These are phyloP conservation scores for Hansfordia pulvinata DNA, from an alignment of 2,329 filamentous ascomycete species.

Conservation along the genomic window DNA sequence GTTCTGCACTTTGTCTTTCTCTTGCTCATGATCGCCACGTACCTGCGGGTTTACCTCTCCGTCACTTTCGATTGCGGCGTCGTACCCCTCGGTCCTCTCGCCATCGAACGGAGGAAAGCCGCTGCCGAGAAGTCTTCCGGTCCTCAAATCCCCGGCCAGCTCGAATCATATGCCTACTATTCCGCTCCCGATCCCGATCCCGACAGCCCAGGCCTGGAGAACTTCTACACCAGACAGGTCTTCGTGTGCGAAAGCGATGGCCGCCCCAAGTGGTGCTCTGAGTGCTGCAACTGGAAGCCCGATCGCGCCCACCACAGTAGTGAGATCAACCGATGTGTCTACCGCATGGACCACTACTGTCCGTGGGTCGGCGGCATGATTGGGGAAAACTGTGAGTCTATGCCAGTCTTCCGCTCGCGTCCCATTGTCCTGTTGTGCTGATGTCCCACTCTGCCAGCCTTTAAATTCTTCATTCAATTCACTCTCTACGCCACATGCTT, in stretches of 20 bases:
- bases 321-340: slow-evolving; percentile 67
- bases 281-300: slow-evolving; percentile 76
- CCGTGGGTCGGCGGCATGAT: slow-evolving; percentile 95
- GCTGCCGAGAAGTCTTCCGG: no score
- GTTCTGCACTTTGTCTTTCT: slow-evolving; percentile 62
- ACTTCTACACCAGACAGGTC: slow-evolving; percentile 69
- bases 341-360: slow-evolving; percentile 92
- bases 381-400: slow-evolving; percentile 55
- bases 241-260: slow-evolving; percentile 79
- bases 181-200: slow-evolving; percentile 29
- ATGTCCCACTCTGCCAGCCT: slow-evolving; percentile 28
- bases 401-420: no score
- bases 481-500: slow-evolving; percentile 58
- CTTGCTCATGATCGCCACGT: slow-evolving; percentile 49
- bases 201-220: slow-evolving; percentile 56
- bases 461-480: slow-evolving; percentile 91
- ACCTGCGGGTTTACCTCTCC: slow-evolving; percentile 55
- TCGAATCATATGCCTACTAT: slow-evolving; percentile 20
- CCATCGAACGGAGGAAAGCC: slow-evolving; percentile 12
- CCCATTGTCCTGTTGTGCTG: slow-evolving; percentile 2
- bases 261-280: slow-evolving; percentile 73
- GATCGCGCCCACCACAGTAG: slow-evolving; percentile 81
- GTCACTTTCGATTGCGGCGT: slow-evolving; percentile 62
- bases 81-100: slow-evolving; percentile 45
- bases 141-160: no score